phyloP scores from a whole-genome alignment of 768 basidiomycete species.

The Boletus insuetus region DNA sequence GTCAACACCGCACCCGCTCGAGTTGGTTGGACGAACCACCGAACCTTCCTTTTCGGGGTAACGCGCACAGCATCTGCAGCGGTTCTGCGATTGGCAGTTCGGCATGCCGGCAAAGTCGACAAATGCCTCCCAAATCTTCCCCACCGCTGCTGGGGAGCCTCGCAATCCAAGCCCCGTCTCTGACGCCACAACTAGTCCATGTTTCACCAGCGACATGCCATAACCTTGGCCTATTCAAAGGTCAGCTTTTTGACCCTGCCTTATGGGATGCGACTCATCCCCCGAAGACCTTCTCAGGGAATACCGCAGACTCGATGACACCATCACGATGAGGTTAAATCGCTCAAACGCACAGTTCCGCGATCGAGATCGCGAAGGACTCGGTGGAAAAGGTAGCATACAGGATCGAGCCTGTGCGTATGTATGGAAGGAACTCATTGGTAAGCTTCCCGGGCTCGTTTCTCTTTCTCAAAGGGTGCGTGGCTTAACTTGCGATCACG shows the following conservation, averaged over 20 bases:
- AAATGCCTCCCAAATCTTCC: constrained; percentile 41
- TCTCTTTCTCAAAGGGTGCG: constrained; percentile 13
- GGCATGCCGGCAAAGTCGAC: constrained; percentile 27
- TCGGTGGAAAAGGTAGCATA: constrained; percentile 45
- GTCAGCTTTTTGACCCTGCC: constrained; percentile 10
- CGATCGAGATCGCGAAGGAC: constrained; percentile 60
- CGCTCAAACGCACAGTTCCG: constrained; percentile 73
- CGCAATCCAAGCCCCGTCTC: constrained; percentile 62
- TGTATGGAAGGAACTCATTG: constrained; percentile 76
- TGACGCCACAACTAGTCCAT: constrained; percentile 61
- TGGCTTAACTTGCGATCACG: constrained; percentile 21
- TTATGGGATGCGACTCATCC: constrained; percentile 14
- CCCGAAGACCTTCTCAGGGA: constrained; percentile 72
- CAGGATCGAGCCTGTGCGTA: constrained; percentile 75
- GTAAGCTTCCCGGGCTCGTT: constrained; percentile 41
- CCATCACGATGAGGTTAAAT: constrained; percentile 77
- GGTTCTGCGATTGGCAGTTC: constrained; percentile 24
- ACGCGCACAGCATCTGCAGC: constrained; percentile 7
- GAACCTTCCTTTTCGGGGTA: constrained; percentile 32
- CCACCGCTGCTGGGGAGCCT: constrained; percentile 65
- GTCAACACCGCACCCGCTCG: too few relatives aligned
- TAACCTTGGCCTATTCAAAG: constrained; percentile 78
- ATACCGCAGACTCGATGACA: constrained; percentile 78
- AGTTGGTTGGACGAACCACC: constrained; percentile 15
- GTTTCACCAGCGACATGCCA: constrained; percentile 73